Base-by-base conservation (phyloP, 1,284 basidiomycete species). In the Flammula alnicola region DNA sequence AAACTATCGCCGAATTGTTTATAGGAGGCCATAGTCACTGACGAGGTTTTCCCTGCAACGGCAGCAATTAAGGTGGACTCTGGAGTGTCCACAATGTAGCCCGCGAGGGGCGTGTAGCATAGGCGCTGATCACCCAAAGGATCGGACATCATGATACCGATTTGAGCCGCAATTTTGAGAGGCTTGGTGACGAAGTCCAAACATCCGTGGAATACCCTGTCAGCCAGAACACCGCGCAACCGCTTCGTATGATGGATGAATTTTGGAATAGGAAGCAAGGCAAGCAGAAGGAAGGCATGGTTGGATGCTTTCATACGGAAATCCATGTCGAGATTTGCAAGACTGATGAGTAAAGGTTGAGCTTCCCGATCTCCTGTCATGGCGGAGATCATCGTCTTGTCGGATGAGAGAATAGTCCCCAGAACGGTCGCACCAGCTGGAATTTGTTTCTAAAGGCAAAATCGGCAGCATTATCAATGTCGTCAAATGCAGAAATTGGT, bases 301-400 rank as follows among this genome's bases (percentile, higher is more conserved):
- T 59, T 59, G 0, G 58, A 63, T 4, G 60, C 55, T 38, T 72
- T 73, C 36, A 58, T 63, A 3, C 61, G 53, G 37, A 68, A 53
- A 17, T 61, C 57, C 57, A 60, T 61, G 12, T 57, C 33, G 3
- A 72, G 57, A 43, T 74, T 72, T 2, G 70, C 67, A 7, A 69
- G 48, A 22, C 52, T 62, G 17, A 73, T 57, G 6, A 73, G 56
- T 4, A 72, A 47, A 0, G 68, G 70, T 42, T 75, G 67, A 0
- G 65, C 63, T 1, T 47, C 33, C 6, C 49, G 48, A 31, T 64
- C 56, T 3, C 70, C 67, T 4, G 65, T 69, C 53, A 65, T 62
- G 1, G 58, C 51, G 1, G 67, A 63, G 2, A 72, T 62, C 16
- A 60, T 62, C 0, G 62, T 73, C 46, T 72, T 72, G 38, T 72